Conservation (phyloP, 2,329 filamentous ascomycete species). For the Botrytis aclada region DNA sequence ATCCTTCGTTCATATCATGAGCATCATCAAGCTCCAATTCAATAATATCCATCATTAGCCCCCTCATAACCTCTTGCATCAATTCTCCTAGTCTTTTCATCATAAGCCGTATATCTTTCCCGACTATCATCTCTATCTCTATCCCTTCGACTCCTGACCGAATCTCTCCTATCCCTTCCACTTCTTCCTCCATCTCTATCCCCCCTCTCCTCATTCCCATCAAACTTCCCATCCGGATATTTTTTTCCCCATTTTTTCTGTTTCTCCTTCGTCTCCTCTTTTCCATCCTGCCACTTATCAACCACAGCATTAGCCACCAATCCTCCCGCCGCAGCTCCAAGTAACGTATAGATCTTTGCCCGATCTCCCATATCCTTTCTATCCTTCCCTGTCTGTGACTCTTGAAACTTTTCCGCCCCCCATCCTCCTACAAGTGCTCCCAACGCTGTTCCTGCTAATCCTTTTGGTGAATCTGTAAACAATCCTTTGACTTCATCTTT, state of each 20-base stretch:
- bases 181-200: conserved; percentile 1
- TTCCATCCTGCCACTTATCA: conserved; percentile 28
- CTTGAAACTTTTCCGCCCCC: conserved; percentile 29
- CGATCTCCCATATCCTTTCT: conserved; percentile 20
- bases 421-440: conserved; percentile 33
- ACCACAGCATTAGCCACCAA: conserved; percentile 32
- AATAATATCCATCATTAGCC: not conserved
- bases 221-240: conserved; percentile 9
- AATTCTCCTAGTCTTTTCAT: not conserved
- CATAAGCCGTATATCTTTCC: not conserved
- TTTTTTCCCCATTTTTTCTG: conserved; percentile 19
- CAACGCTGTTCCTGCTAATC: conserved; percentile 26
- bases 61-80: not conserved
- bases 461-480: conserved; percentile 28
- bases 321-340: conserved; percentile 33
- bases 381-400: conserved; percentile 23
- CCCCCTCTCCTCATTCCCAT: conserved; percentile 4
- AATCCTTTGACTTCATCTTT: conserved; percentile 29
- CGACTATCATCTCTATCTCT: not conserved
- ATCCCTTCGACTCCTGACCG: not conserved
- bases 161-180: conserved; percentile 4
- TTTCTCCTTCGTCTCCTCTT: conserved; percentile 22
- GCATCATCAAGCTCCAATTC: not conserved
- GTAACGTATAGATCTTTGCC: conserved; percentile 27
- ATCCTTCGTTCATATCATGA: not conserved